These are phyloP conservation scores for Leccinum subfulvum DNA, from an alignment of 1,284 basidiomycete genomes.

Conservation along the genomic window DNA sequence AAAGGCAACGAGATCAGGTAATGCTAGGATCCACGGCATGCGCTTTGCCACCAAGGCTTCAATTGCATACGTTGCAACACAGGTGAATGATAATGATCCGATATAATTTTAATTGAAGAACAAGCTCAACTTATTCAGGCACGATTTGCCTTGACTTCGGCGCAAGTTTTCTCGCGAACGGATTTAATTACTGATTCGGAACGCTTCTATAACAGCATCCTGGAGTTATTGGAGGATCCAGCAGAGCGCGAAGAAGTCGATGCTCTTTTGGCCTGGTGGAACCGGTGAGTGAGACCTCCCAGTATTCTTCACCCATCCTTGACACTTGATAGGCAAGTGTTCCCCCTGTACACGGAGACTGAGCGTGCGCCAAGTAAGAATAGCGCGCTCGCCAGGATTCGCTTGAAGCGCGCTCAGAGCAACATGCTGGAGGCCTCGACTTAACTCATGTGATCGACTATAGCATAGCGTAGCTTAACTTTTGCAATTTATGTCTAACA, in stretches of 20 bases:
- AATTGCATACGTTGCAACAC: not conserved
- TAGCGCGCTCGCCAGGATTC: not conserved
- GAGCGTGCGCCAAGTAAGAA: not conserved
- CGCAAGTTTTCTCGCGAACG: not conserved
- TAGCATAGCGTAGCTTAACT: not conserved
- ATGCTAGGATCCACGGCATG: not conserved
- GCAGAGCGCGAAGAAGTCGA: not conserved
- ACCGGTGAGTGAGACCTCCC: not conserved
- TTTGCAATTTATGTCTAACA: not conserved
- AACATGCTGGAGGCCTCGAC: not conserved
- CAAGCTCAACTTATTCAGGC: not conserved
- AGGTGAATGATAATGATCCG: not conserved
- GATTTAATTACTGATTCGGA: not conserved
- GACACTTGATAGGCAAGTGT: not conserved
- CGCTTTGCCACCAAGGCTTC: too few species aligned
- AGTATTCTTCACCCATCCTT: not conserved
- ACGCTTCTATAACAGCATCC: not conserved
- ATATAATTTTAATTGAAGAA: not conserved
- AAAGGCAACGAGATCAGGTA: not conserved
- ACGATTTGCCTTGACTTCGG: not conserved
- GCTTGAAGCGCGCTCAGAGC: not conserved
- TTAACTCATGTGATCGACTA: not conserved
- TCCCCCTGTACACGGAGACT: not conserved
- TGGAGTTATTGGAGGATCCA: not conserved
- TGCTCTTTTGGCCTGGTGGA: not conserved